Evolutionary conservation across 768 basidiomycete species (phyloP).

Genomic region (Rhizopogon sp.): DNA sequence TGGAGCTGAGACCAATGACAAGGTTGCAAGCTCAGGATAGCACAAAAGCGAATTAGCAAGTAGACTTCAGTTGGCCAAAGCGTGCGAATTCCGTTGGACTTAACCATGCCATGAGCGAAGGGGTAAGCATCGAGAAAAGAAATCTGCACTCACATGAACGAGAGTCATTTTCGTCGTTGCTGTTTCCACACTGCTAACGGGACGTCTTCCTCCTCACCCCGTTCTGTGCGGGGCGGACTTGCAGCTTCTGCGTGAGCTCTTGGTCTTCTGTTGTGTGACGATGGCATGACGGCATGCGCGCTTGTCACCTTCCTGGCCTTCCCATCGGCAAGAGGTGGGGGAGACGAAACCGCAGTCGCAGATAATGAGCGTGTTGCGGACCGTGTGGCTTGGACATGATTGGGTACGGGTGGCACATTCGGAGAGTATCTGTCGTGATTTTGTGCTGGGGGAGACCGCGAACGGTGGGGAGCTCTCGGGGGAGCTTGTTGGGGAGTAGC

Average conservation of each 20-base stretch:
- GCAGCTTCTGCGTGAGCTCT: constrained; percentile 35
- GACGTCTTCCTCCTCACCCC: constrained; percentile 70
- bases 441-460: constrained; percentile 51
- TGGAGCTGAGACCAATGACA: constrained; percentile 5
- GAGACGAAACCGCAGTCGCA: constrained; percentile 31
- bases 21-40: background rate
- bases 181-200: constrained; percentile 79
- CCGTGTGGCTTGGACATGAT: constrained; percentile 26
- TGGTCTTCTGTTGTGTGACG: constrained; percentile 31
- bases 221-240: constrained; percentile 23
- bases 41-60: background rate
- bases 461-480: constrained; percentile 27
- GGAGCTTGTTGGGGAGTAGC: constrained; percentile 23
- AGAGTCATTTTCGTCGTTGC: constrained; percentile 41
- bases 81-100: background rate
- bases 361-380: constrained; percentile 66
- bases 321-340: constrained; percentile 35
- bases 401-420: constrained; percentile 15
- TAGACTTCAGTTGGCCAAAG: background rate
- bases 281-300: constrained; percentile 49
- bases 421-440: constrained; percentile 32
- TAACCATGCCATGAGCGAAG: background rate
- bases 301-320: constrained; percentile 61
- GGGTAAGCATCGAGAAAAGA: background rate
- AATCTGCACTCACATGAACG: background rate